Conservation (phyloP, 2,329 filamentous ascomycete species). For the Paraconiothyrium brasiliense region DNA sequence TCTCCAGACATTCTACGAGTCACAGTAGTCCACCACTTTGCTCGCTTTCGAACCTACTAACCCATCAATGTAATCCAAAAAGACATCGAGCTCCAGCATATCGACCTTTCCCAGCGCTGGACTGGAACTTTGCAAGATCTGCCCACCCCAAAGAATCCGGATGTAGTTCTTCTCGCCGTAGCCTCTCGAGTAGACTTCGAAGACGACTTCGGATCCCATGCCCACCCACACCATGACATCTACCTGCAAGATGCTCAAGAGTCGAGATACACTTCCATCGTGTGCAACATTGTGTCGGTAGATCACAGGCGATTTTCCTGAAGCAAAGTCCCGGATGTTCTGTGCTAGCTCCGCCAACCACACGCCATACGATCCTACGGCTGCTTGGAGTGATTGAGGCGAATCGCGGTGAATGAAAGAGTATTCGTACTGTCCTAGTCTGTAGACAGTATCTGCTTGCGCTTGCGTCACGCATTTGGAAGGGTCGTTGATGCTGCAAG, state of each 20-base stretch:
- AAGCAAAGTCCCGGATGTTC: constrained; percentile 64
- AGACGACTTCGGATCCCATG: constrained; percentile 81
- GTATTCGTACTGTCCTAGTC: constrained; percentile 83
- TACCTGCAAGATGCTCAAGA: constrained; percentile 76
- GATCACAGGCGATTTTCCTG: constrained; percentile 45
- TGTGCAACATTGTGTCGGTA: constrained; percentile 85
- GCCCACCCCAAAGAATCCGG: constrained; percentile 76
- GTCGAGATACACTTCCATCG: constrained; percentile 74
- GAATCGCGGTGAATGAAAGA: constrained; percentile 78
- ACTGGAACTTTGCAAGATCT: constrained; percentile 72
- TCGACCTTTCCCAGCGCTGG: constrained; percentile 74
- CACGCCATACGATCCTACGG: constrained; percentile 71
- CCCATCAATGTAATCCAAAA: constrained; percentile 76
- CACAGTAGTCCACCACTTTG: constrained; percentile 52
- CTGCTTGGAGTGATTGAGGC: constrained; percentile 68
- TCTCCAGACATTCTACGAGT: constrained; percentile 23
- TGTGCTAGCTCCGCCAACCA: constrained; percentile 76
- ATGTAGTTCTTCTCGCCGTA: constrained; percentile 57
- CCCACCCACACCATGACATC: constrained; percentile 85
- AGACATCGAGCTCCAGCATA: constrained; percentile 72
- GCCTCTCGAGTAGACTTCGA: constrained; percentile 69
- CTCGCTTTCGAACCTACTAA: constrained; percentile 66
- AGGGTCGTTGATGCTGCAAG: constrained; percentile 67
- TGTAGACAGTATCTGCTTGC: constrained; percentile 75
- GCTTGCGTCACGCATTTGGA: constrained; percentile 68